A percentile compares a stretch with the other conserved stretches of the same genome.
Conservation (phyloP, 164 flowering plant species). For the Platanus orientalis region DNA sequence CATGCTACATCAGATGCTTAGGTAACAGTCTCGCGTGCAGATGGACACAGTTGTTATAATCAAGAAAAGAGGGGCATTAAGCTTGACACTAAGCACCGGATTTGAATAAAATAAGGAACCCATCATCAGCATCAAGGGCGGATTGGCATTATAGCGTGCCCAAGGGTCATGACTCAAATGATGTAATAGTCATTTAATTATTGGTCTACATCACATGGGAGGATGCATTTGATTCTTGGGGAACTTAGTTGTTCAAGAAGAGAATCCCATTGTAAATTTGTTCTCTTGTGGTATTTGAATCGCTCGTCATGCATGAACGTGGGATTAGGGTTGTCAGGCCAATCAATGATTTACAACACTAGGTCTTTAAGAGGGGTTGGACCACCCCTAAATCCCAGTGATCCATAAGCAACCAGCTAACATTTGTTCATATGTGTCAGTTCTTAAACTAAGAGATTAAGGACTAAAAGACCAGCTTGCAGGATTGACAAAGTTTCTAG, state of each 20-base stretch:
- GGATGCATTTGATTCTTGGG: conserved; percentile 19
- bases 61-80: neutral
- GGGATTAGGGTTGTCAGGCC: conserved; percentile 23
- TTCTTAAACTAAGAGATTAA: neutral
- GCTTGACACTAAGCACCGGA: neutral
- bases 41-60: conserved; percentile 13
- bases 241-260: conserved; percentile 7
- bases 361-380: conserved; percentile 4
- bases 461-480: no score
- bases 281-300: conserved; percentile 19
- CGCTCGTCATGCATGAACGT: conserved; percentile 33
- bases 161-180: no score
- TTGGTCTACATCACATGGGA: conserved; percentile 24
- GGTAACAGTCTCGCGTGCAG: conserved; percentile 28
- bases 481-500: no score
- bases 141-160: conserved; percentile 5
- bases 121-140: conserved; percentile 14
- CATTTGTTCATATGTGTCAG: neutral
- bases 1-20: conserved; percentile 1
- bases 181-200: conserved; percentile 1
- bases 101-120: neutral
- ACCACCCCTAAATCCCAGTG: conserved; percentile 3
- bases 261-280: conserved; percentile 38
- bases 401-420: neutral
- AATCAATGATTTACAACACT: conserved; percentile 2